Percentiles rank a stretch among this genome's conserved stretches.
Evolutionary conservation across 208 protist genomes (phyloP).

Genomic region (Plasmodiophora brassicae): DNA sequence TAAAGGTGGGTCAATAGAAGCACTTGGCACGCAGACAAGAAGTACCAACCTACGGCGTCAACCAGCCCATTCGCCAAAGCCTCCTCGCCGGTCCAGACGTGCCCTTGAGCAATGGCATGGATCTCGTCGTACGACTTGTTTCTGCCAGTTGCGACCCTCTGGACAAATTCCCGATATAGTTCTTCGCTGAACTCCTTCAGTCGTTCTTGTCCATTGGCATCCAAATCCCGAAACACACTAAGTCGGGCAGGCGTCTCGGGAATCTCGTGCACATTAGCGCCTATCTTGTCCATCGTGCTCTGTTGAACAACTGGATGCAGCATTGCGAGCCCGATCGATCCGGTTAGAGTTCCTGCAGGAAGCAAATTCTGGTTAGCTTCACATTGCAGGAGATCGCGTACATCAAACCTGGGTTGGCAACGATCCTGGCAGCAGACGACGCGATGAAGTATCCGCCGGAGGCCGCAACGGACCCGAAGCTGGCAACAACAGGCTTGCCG

Average conservation of each 20-base stretch:
- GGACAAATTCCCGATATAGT: background rate
- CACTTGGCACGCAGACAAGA: no score
- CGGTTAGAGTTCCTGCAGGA: no score
- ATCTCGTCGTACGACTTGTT: background rate
- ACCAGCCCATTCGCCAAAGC: background rate
- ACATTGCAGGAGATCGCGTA: background rate
- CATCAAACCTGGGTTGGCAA: background rate
- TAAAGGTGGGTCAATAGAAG: no score
- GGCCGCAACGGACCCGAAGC: background rate
- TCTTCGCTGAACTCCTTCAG: background rate
- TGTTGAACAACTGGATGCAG: no score
- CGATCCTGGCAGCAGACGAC: background rate
- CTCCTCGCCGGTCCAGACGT: background rate
- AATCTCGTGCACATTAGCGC: no score
- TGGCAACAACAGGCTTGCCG: background rate
- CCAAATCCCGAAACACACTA: no score
- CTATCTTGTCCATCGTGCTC: no score
- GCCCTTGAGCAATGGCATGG: background rate
- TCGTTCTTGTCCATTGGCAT: background rate
- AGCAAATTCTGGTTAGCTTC: no score
- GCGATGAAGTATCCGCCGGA: background rate
- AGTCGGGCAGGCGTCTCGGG: no score
- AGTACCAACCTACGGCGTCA: background rate
- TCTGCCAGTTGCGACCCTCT: background rate
- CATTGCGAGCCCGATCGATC: no score